Base-by-base conservation (phyloP, 176 grass and related monocot genomes). In the Phoenix roebelenii region DNA sequence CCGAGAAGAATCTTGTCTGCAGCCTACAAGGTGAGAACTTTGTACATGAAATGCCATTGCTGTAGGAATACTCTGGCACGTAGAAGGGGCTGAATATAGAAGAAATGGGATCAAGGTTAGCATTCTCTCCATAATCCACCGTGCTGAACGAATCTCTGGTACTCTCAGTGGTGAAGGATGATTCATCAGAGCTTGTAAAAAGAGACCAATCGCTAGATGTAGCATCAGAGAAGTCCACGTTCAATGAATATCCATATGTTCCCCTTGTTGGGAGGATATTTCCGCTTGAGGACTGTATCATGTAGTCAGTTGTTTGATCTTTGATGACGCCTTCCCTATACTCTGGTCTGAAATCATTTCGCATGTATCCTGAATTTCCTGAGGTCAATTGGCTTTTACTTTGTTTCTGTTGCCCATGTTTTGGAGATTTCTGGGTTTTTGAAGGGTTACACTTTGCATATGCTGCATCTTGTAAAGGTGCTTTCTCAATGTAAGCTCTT, bases 141-240 rank as follows among this genome's bases (percentile, higher is more conserved):
- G 82, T 80, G 70, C 93, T 98, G 67, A 85, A 98, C 17, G 93
- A 98, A 69, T 98, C 93, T 79, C 93, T 85, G 35, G 93, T 98
- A 70, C 93, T 98, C 60, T 98, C 93, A 0, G 93, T 98, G 49
- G 93, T 98, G 63, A 98, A 98, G 2, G 93, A 98, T 15, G 93
- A 98, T 50, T 98, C 93, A 15, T 98, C 93, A 4, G 93, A 98
- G 60, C 93, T 98, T 22, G 93, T 98, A 68, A 98, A 98, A 18
- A 98, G 76, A 1, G 88, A 89, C 94, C 94, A 86, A 71, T 98
- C 94, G 25, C 94, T 93, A 28, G 84, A 83, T 52, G 94, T 79
- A 18, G 84, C 88, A 51, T 98, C 94, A 10, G 94, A 98, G 73
- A 92, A 89, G 69, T 98, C 93, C 15, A 51, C 57, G 58, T 78